phyloP scores from a whole-genome alignment of 306 rosid genomes.

The Vigna hirtella region DNA sequence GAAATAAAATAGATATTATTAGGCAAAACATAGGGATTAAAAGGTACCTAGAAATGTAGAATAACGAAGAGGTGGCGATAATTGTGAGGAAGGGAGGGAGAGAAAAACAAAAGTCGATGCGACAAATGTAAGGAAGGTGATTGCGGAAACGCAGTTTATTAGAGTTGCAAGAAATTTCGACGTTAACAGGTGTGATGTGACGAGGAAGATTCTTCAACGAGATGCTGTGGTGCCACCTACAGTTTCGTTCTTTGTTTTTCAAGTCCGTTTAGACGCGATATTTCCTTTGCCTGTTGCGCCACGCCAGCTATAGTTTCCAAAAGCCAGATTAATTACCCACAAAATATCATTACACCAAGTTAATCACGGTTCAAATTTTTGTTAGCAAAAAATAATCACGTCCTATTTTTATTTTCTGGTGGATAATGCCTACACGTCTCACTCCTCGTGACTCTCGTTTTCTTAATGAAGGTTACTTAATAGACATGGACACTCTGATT shows the following conservation, averaged over 20 bases:
- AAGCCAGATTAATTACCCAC: too few relatives aligned
- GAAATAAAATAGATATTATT: background rate
- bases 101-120: background rate
- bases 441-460: background rate
- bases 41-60: constrained; percentile 28
- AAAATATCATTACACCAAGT: too few relatives aligned
- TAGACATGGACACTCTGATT: too few relatives aligned
- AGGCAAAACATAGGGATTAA: too few relatives aligned
- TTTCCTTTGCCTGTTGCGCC: background rate
- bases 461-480: too few relatives aligned
- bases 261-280: background rate
- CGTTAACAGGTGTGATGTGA: background rate
- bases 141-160: background rate
- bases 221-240: constrained; percentile 46
- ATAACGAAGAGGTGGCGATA: background rate
- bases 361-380: too few relatives aligned
- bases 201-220: constrained; percentile 37
- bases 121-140: background rate
- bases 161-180: constrained; percentile 34
- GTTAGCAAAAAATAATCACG: too few relatives aligned
- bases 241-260: background rate
- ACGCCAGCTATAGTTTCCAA: too few relatives aligned
- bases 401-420: background rate
- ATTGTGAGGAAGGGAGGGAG: background rate
- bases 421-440: too few relatives aligned